phyloP scores from a whole-genome alignment of 1,284 basidiomycete species.

The Pseudozyma thailandica region DNA sequence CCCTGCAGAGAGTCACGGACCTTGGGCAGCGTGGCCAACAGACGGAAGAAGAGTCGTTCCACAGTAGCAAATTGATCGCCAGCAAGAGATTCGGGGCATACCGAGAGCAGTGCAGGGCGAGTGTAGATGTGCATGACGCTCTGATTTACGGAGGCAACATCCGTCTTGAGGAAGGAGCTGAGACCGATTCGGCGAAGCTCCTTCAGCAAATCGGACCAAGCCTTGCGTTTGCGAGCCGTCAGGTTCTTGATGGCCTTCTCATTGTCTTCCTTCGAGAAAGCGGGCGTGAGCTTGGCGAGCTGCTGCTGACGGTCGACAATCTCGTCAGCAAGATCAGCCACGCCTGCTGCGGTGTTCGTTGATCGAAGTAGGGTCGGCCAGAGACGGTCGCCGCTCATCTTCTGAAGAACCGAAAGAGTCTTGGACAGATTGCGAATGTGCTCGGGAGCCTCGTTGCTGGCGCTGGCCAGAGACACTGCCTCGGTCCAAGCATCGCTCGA shows the following conservation, averaged over 20 bases:
- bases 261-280: constrained; percentile 67
- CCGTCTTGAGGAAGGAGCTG: constrained; percentile 70
- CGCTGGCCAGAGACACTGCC: constrained; percentile 15
- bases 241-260: constrained; percentile 81
- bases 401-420: constrained; percentile 46
- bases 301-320: constrained; percentile 78
- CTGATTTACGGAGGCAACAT: constrained; percentile 76
- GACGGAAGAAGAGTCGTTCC: constrained; percentile 79
- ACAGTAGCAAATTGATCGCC: constrained; percentile 69
- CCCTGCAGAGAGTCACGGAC: constrained; percentile 76
- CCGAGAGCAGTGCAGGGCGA: constrained; percentile 59
- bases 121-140: constrained; percentile 78
- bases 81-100: constrained; percentile 27
- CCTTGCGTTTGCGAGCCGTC: constrained; percentile 83
- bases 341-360: constrained; percentile 32
- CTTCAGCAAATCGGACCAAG: constrained; percentile 89
- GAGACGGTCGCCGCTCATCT: constrained; percentile 37
- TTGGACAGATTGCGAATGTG: constrained; percentile 49
- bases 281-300: constrained; percentile 70
- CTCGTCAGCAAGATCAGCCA: constrained; percentile 78
- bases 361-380: constrained; percentile 37
- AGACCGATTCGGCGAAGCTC: constrained; percentile 86
- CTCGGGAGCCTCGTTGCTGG: constrained; percentile 26
- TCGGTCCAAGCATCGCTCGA: constrained; percentile 24
- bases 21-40: constrained; percentile 77